Evolutionary conservation across 192 early-diverging fungal genomes (phyloP), one percentile per base, ranked within the genome.

Genomic region (Oehlia diaphana): DNA sequence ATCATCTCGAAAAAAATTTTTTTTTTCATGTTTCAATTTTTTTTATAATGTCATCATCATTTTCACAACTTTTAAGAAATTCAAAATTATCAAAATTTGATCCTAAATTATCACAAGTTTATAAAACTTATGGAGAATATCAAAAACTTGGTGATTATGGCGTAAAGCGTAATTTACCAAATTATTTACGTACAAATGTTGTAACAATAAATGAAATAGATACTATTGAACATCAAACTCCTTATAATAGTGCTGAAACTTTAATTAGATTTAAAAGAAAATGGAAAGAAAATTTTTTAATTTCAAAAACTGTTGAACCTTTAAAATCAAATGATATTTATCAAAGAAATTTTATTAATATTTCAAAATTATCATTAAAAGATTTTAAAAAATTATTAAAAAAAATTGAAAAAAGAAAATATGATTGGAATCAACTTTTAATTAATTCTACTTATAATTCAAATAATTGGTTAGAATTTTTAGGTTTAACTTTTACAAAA

Each of bases 271-370:
- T 88, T 80, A 67, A 88, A 16, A 86, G 86, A 76, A 78, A 89
- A 31, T 94, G 92, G 92, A 93, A 92, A 79, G 92, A 94, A 67
- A 92, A 92, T 80, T 94, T 93, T 74, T 88, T 88, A 13, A 82
- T 84, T 65, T 93, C 91, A 31, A 83, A 84, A 61, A 84, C 85
- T 33, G 91, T 91, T 7, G 62, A 81, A 47, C 84, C 85, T 62
- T 84, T 83, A 23, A 81, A 82, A 62, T 81, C 85, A 71, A 58
- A 1, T 58, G 16, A 58, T 19, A 58, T 58, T 58, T 66, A 78
- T 23, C 76, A 86, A 33, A 64, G 83, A 79, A 66, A 42, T 42
- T 39, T 79, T 74, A 85, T 86, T 65, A 92, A 91, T 84, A 78
- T 94, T 21, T 84, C 83, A 12, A 31, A 75, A 53, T 89, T 94